Conservation (phyloP, 1,284 basidiomycete species). For the Malassezia arunalokei region DNA sequence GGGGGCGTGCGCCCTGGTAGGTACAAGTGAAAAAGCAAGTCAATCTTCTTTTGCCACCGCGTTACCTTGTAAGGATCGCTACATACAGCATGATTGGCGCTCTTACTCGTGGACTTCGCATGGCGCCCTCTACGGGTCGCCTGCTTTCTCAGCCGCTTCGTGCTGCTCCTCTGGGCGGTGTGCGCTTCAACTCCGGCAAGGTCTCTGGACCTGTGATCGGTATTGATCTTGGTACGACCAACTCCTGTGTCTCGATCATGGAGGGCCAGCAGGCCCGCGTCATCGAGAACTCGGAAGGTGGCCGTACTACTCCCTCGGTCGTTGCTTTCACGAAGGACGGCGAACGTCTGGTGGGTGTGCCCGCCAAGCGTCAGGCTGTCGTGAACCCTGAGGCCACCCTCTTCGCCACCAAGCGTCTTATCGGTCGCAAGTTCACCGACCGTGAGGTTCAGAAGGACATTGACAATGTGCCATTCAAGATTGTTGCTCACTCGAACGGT, state of each 20-base stretch:
- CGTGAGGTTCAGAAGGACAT: constrained; percentile 84
- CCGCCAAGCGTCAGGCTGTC: constrained; percentile 92
- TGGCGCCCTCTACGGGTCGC: constrained; percentile 31
- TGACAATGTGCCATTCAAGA: constrained; percentile 59
- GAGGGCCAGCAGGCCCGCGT: constrained; percentile 80
- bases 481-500: constrained; percentile 57
- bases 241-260: constrained; percentile 53
- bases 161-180: constrained; percentile 24
- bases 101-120: constrained; percentile 26
- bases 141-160: constrained; percentile 34
- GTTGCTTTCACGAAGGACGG: constrained; percentile 87
- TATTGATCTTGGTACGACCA: constrained; percentile 44
- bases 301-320: constrained; percentile 91
- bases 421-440: constrained; percentile 86
- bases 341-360: constrained; percentile 68
- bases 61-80: background rate
- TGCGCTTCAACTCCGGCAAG: constrained; percentile 30
- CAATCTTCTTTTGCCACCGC: constrained; percentile 2
- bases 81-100: constrained; percentile 10
- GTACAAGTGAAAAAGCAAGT: background rate
- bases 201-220: constrained; percentile 42
- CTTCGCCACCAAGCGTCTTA: constrained; percentile 81
- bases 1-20: constrained; percentile 2
- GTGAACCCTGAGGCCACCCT: constrained; percentile 62
- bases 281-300: constrained; percentile 94